These are phyloP conservation scores for Candida insectorum DNA, from an alignment of 805 yeast species.

Conservation along the genomic window DNA sequence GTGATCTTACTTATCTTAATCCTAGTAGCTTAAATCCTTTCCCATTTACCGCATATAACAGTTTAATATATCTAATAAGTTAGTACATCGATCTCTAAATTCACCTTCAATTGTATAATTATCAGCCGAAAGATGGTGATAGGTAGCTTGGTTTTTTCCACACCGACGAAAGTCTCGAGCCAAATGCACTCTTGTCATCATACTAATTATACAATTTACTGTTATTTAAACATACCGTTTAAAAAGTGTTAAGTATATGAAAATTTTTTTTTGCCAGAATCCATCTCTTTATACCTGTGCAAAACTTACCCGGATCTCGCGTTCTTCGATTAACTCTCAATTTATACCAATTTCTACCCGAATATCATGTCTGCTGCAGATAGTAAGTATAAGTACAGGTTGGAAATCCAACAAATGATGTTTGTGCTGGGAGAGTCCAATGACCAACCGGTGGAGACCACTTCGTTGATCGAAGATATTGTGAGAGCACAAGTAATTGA, in stretches of 20 bases:
- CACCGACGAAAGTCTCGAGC: slow-evolving; percentile 98
- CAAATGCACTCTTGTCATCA: slow-evolving; percentile 99
- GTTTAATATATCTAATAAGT: not conserved
- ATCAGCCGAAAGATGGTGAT: slow-evolving; percentile 14
- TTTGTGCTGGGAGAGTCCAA: slow-evolving; percentile 93
- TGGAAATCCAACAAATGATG: slow-evolving; percentile 98
- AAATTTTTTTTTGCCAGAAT: slow-evolving; percentile 3
- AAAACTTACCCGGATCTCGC: slow-evolving; percentile 4
- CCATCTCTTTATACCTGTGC: slow-evolving; percentile 6
- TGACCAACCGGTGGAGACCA: slow-evolving; percentile 90
- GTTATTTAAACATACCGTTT: slow-evolving; percentile 10
- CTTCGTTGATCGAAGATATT: slow-evolving; percentile 91
- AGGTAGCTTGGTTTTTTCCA: slow-evolving; percentile 99
- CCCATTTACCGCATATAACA: too few relatives aligned
- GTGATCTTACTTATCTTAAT: slow-evolving; percentile 69
- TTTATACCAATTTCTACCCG: too few relatives aligned
- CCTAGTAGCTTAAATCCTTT: slow-evolving; percentile 44
- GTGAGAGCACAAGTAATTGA: slow-evolving; percentile 94
- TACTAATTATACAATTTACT: slow-evolving; percentile 16
- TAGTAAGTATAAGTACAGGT: slow-evolving; percentile 67
- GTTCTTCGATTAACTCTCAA: not conserved
- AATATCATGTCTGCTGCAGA: slow-evolving; percentile 5
- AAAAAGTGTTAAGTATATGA: slow-evolving; percentile 1
- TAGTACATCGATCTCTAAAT: not conserved
- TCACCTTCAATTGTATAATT: too few relatives aligned